Percentiles rank a stretch among this genome's conserved stretches.
Conservation (phyloP, 2,329 filamentous ascomycete genomes). For the Botrytis porri region DNA sequence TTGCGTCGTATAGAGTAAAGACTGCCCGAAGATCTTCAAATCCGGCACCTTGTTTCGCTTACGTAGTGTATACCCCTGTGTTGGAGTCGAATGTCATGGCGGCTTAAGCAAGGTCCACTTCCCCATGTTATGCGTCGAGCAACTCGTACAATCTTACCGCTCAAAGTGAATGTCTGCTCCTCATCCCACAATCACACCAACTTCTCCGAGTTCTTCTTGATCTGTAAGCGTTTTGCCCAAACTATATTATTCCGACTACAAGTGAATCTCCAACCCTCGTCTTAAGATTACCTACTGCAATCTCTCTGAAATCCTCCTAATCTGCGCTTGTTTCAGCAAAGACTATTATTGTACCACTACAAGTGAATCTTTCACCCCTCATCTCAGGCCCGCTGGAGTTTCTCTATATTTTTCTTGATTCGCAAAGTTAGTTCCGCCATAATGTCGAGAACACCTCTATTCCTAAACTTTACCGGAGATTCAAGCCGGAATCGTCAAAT, state of each 20-base stretch:
- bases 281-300: neutral
- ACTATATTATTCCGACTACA: too few species aligned
- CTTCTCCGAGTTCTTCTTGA: neutral
- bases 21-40: neutral
- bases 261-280: conserved; percentile 4
- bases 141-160: neutral
- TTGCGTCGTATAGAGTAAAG: neutral
- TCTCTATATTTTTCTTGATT: neutral
- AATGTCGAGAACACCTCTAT: conserved; percentile 29
- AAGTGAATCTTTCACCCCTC: conserved; percentile 7
- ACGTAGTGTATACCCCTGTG: conserved; percentile 9
- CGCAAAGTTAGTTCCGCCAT: neutral
- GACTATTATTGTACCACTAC: neutral
- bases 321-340: neutral
- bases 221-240: neutral
- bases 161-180: neutral
- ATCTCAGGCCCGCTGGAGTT: neutral
- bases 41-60: neutral
- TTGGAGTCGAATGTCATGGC: conserved; percentile 13
- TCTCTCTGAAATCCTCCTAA: neutral
- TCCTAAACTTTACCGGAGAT: conserved; percentile 26
- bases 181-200: neutral
- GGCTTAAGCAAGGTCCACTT: conserved; percentile 4
- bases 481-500: conserved; percentile 23
- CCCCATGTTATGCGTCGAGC: conserved; percentile 4